These are phyloP conservation scores for Hemileccinum rubropunctum DNA, from an alignment of 768 basidiomycete genomes.

Conservation along the genomic window DNA sequence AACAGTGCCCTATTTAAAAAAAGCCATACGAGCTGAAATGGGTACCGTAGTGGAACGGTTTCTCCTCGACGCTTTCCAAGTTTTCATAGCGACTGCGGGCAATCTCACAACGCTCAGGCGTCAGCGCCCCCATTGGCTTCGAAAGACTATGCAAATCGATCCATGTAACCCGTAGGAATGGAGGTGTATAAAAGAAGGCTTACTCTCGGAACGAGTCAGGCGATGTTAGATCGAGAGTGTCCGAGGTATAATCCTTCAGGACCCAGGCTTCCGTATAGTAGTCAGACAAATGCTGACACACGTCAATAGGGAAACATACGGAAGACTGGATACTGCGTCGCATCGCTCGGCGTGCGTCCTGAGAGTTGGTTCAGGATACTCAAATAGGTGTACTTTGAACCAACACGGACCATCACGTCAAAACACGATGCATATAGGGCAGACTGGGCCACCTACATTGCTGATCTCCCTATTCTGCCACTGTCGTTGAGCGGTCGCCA, in stretches of 20 bases:
- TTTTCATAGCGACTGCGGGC: constrained; percentile 74
- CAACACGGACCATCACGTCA: not conserved
- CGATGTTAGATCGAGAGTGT: constrained; percentile 60
- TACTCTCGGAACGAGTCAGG: constrained; percentile 71
- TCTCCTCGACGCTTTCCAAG: constrained; percentile 75
- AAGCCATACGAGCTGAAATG: constrained; percentile 73
- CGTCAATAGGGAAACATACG: constrained; percentile 44
- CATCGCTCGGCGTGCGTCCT: constrained; percentile 90
- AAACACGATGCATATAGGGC: not conserved
- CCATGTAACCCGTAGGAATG: not conserved
- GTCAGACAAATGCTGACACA: not conserved
- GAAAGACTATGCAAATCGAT: constrained; percentile 51
- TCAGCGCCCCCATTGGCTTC: constrained; percentile 90
- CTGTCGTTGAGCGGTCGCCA: constrained; percentile 68
- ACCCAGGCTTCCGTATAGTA: constrained; percentile 70
- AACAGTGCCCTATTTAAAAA: not conserved
- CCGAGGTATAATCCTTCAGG: constrained; percentile 77
- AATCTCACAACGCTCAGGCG: constrained; percentile 66
- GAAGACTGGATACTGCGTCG: constrained; percentile 92
- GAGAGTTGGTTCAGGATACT: constrained; percentile 90
- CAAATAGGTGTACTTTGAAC: constrained; percentile 76
- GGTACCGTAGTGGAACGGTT: constrained; percentile 91
- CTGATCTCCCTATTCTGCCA: constrained; percentile 93
- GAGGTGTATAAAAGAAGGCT: constrained; percentile 21
- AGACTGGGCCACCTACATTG: constrained; percentile 53